These are phyloP conservation scores for Aspergillus thermomutatus DNA, from an alignment of 2,329 filamentous ascomycete species.

Conservation along the genomic window DNA sequence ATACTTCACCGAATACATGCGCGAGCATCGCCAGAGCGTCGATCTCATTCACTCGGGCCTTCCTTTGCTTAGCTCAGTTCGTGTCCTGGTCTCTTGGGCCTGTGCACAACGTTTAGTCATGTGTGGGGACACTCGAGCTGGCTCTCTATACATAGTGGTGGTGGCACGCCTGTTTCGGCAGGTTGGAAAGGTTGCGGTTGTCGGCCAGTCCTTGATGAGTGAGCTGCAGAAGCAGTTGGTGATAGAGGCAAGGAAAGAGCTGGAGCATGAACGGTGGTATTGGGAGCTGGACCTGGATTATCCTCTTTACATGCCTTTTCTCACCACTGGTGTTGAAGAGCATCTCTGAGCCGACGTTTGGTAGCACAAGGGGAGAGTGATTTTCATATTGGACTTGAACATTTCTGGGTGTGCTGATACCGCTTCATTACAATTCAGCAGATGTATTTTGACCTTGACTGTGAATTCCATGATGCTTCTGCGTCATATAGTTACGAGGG, in stretches of 20 bases:
- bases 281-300: conserved; percentile 1
- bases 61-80: neutral
- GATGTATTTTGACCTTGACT: too few species aligned
- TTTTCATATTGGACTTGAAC: neutral
- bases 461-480: too few species aligned
- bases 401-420: too few species aligned
- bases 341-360: neutral
- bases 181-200: conserved; percentile 1
- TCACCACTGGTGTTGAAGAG: neutral
- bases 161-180: conserved; percentile 2
- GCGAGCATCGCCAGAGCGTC: neutral
- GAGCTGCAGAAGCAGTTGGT: neutral
- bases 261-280: conserved; percentile 2
- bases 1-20: neutral
- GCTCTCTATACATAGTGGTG: neutral
- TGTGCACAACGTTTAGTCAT: neutral
- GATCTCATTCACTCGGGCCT: neutral
- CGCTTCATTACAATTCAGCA: too few species aligned
- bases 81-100: neutral
- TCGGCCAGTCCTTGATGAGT: neutral
- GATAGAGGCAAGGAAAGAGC: neutral
- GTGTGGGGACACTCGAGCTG: neutral
- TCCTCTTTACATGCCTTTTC: neutral
- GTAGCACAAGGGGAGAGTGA: neutral
- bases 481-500: too few species aligned